These are phyloP conservation scores for Fraxinus nigra DNA, from an alignment of 305 asterid species.

Conservation along the genomic window DNA sequence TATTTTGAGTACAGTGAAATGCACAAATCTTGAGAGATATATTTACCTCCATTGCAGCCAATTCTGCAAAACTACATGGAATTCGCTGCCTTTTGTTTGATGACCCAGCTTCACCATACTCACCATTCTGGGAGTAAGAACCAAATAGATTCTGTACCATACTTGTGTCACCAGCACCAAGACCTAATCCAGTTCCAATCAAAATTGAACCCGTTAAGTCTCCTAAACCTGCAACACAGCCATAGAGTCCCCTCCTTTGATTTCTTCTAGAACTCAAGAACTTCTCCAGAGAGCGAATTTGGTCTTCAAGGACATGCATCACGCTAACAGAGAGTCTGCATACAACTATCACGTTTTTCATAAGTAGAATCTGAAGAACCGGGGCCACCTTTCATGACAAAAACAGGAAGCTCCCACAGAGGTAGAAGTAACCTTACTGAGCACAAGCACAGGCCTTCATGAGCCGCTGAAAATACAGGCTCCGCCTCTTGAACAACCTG, in stretches of 20 bases:
- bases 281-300: conserved; percentile 86
- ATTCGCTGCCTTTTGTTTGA: conserved; percentile 83
- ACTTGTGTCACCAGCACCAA: conserved; percentile 71
- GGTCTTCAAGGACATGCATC: conserved; percentile 85
- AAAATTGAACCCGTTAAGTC: conserved; percentile 86
- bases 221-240: conserved; percentile 93
- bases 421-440: conserved; percentile 91
- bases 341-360: conserved; percentile 62
- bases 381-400: conserved; percentile 60
- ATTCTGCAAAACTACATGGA: conserved; percentile 81
- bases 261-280: conserved; percentile 83
- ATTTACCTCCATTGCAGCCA: conserved; percentile 98
- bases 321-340: conserved; percentile 82
- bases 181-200: conserved; percentile 73
- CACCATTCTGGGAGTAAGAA: conserved; percentile 60
- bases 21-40: conserved; percentile 16
- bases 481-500: conserved; percentile 98
- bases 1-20: conserved; percentile 18
- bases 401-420: conserved; percentile 96
- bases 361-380: conserved; percentile 45
- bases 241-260: conserved; percentile 93
- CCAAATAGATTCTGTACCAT: conserved; percentile 88
- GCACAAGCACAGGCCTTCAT: conserved; percentile 91
- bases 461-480: conserved; percentile 94
- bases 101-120: conserved; percentile 56